phyloP scores from a whole-genome alignment of 202 grass and related monocot species.

The Eragrostis tef region DNA sequence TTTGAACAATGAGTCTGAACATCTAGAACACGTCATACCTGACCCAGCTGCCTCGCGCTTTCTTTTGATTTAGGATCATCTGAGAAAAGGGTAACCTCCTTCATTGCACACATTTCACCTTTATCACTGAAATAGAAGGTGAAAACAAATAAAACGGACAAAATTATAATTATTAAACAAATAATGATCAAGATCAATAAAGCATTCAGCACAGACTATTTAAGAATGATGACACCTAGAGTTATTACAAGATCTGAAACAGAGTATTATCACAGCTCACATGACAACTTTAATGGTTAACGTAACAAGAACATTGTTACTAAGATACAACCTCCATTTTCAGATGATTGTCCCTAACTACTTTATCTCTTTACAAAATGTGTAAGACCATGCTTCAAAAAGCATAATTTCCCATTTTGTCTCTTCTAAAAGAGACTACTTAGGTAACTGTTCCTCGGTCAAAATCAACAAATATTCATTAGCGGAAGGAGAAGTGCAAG shows the following conservation, averaged over 20 bases:
- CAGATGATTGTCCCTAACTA: background rate
- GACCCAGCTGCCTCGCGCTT: conserved; percentile 87
- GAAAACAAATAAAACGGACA: conserved; percentile 22
- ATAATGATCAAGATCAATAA: too few species aligned
- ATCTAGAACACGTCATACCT: conserved; percentile 60
- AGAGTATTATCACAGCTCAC: conserved; percentile 20
- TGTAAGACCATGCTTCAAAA: background rate
- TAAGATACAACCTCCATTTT: conserved; percentile 2
- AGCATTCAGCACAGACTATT: conserved; percentile 25
- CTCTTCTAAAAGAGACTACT: background rate
- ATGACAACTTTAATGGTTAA: conserved; percentile 28
- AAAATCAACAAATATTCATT: background rate
- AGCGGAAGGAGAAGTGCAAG: background rate
- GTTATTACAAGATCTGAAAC: conserved; percentile 13
- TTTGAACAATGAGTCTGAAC: background rate
- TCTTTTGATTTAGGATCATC: conserved; percentile 99
- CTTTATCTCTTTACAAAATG: background rate
- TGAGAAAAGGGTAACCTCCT: conserved; percentile 98
- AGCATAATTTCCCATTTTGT: background rate
- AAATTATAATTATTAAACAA: conserved; percentile 30
- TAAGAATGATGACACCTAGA: conserved; percentile 30
- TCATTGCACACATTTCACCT: conserved; percentile 99
- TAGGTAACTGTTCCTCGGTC: background rate
- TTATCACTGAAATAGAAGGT: conserved; percentile 66
- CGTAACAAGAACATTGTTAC: background rate